phyloP scores from a whole-genome alignment of 2,329 filamentous ascomycete species.

The Cytospora piceicola region DNA sequence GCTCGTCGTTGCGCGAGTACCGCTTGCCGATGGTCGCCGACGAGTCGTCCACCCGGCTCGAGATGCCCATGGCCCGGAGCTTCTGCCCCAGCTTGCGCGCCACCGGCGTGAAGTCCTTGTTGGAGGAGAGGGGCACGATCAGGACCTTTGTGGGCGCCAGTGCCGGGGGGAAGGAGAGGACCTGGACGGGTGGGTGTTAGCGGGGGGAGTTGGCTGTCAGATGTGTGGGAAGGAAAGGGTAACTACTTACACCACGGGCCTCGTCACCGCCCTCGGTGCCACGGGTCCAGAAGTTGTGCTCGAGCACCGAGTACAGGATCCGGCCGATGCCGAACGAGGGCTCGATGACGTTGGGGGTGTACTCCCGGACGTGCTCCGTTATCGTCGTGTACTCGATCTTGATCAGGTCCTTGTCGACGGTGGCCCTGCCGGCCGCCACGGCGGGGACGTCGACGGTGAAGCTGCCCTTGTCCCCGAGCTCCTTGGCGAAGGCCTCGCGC shows the following conservation, averaged over 20 bases:
- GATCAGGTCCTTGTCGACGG: constrained; percentile 78
- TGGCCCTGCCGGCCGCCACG: constrained; percentile 71
- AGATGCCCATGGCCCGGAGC: constrained; percentile 76
- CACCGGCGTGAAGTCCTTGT: constrained; percentile 79
- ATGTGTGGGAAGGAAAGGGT: too few relatives aligned
- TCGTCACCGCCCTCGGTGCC: constrained; percentile 72
- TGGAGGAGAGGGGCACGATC: constrained; percentile 83
- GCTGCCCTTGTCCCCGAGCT: constrained; percentile 74
- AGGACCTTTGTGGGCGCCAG: constrained; percentile 96
- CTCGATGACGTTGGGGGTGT: constrained; percentile 94
- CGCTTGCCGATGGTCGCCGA: constrained; percentile 93
- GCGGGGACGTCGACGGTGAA: constrained; percentile 75
- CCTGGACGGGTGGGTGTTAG: constrained; percentile 47
- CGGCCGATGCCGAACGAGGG: constrained; percentile 96
- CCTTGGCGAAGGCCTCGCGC: constrained; percentile 76
- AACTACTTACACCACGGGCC: constrained; percentile 81
- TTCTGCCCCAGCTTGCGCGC: constrained; percentile 73
- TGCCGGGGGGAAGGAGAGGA: constrained; percentile 59
- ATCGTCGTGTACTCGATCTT: constrained; percentile 82
- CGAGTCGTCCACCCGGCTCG: constrained; percentile 86
- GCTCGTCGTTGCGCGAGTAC: constrained; percentile 92
- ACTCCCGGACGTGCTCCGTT: constrained; percentile 84
- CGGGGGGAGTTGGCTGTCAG: background rate
- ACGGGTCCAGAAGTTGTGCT: constrained; percentile 95
- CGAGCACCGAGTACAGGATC: constrained; percentile 89